Base-by-base conservation (phyloP, 2,329 filamentous ascomycete genomes). In the Xylaria hypoxylon region DNA sequence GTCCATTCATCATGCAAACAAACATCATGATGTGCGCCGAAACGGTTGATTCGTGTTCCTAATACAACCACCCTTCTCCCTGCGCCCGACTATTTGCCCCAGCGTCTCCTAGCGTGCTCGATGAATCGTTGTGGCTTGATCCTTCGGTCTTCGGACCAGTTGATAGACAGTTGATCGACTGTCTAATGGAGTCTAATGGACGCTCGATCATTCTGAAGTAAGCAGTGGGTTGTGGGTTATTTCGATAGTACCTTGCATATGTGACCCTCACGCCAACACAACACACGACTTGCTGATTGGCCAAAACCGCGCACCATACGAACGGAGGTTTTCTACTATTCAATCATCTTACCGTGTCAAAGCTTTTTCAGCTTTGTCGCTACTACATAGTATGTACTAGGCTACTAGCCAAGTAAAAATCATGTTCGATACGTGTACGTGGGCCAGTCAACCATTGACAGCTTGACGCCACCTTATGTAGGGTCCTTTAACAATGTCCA, bases 351-450 rank as follows among this genome's bases (percentile, higher is more conserved):
- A 15, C 13, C 8, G 48, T 28, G 33, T 22, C 31, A 13, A 22
- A 35, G n/a, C 1, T 22, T 52, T 52, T 52, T 52, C 48, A 52
- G 48, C 48, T 52, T 52, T 52, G 42, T 11, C 28, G 22, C 19
- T 47, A 13, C 26, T 31, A 31, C 28, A 5, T 31, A 3, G 28
- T 5, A 31, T 31, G 28, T 31, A 31, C 28, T 8, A 5, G 8
- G 28, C 5, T 3, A 31, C 28, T 31, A 31, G 5, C 28, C 8
- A 38, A 11, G 35, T 4, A 38, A 15, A 38, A 15, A 13, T 28
- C n/a, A 31, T 51, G 35, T 42, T 24, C n/a, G 45, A 63, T 48
- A n/a, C n/a, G n/a, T 40, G 51, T 51, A 62, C 59, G 59, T 62
- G 52, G 59, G 24, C 28, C 40, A 13, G 13, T 15, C 35, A 38